Base-by-base conservation (phyloP, 345 rosid species). In the Cardiospermum halicacabum region DNA sequence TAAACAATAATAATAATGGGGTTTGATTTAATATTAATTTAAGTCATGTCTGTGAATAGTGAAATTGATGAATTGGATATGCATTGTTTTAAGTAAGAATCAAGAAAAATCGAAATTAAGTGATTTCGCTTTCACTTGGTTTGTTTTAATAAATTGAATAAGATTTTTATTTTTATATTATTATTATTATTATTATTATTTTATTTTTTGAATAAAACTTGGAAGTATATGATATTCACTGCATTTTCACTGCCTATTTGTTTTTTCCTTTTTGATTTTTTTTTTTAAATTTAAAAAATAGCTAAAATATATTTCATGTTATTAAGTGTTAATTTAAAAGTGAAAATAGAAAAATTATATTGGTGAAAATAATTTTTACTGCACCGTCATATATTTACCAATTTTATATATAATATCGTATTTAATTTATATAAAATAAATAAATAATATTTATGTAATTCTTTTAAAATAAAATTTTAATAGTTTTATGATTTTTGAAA, bases 71-170 rank as follows among this genome's bases (percentile, higher is more conserved):
- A 30, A n/a, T n/a, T 25, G 48, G 40, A 42, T 58, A 71, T 54
- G 63, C 49, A 56, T 65, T 65, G 57, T 39, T 40, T 58, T 49
- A 81, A 77, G 78, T 70, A 76, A 72, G 71, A 26, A 70, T 69
- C 69, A 74, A 77, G 83, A 56, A 70, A 78, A 70, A 72, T 66
- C 59, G 28, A 66, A 60, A 72, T 79, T 66, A 81, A 81, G 82
- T 73, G 73, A 83, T 75, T 64, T 85, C 89, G 67, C 77, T 81
- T 74, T 81, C 87, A 81, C 28, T 40, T 64, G 45, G 72, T 74
- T 65, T 63, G 72, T 74, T 65, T 63, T 65, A 21, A 63, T 50
- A 60, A 82, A 81, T 82, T 66, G 82, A 82, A 76, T 51, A 58
- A 61, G 77, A 69, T 70, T 47, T 72, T 60, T 80, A 60, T 80